phyloP scores from a whole-genome alignment of 495 filamentous ascomycete species.

The Penicillium silybi region DNA sequence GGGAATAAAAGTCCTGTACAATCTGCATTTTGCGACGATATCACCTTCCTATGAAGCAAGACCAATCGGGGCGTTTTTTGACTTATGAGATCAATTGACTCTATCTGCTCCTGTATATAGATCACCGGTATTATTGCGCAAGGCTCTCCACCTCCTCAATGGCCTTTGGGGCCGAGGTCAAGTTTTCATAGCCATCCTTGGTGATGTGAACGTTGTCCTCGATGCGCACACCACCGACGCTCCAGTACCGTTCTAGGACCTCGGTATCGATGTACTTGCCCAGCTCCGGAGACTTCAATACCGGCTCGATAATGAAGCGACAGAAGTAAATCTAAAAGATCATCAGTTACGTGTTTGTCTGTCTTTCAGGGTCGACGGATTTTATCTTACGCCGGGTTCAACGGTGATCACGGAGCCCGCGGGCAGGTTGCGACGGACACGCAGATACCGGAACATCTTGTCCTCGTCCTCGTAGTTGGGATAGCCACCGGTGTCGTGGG shows the following conservation, averaged over 20 bases:
- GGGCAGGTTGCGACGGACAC: conserved; percentile 73
- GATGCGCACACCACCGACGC: conserved; percentile 79
- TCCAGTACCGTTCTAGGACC: conserved; percentile 80
- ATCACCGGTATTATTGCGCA: conserved; percentile 15
- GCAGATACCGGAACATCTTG: conserved; percentile 77
- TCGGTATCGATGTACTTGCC: conserved; percentile 67
- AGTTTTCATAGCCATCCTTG: conserved; percentile 69
- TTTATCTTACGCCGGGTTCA: conserved; percentile 71
- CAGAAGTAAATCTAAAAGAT: conserved; percentile 74
- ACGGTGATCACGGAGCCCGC: conserved; percentile 81
- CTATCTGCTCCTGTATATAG: not conserved
- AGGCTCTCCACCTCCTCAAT: conserved; percentile 63
- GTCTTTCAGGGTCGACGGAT: not conserved
- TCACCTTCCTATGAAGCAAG: not conserved
- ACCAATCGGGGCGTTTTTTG: not conserved
- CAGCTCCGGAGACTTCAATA: conserved; percentile 64
- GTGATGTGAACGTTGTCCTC: conserved; percentile 78
- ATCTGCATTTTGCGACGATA: not conserved
- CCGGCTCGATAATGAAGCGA: conserved; percentile 85
- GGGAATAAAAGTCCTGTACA: not conserved
- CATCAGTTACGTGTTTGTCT: conserved; percentile 3
- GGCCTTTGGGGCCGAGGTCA: conserved; percentile 74
- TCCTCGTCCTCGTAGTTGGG: conserved; percentile 82
- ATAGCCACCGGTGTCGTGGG: conserved; percentile 86
- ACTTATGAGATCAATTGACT: not conserved